Base-by-base conservation (phyloP, 148 eudicot species). In the Vaccinium darrowii region DNA sequence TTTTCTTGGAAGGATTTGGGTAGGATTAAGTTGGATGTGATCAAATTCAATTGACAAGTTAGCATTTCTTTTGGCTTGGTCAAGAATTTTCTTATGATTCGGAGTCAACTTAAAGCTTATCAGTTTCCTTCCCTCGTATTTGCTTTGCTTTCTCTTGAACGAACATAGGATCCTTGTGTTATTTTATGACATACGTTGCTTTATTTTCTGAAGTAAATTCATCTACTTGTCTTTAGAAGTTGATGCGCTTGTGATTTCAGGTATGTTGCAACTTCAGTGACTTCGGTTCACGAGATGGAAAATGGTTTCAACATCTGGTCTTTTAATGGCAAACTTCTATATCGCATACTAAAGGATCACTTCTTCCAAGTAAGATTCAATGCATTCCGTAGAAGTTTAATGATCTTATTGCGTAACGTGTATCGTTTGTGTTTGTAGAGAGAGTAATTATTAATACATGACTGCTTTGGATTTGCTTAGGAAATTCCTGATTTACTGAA, bases 281-380 rank as follows among this genome's bases (percentile, higher is more conserved):
- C 98, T 21, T 93, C 99, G 7, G 98, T 97, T 75, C 99, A 97
- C 83, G 99, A 95, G 84, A 97, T 95, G 98, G 99, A 97, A 74
- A 97, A 94, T 86, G 99, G 99, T 27, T 97, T 95, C 90, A 92
- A 92, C 83, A 90, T 97, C 25, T 97, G 98, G 99, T 94, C 99
- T 73, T 97, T 95, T 89, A 88, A 93, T 76, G 99, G 99, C 33
- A 97, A 95, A 85, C 89, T 92, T 30, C 92, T 94, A 0, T 97
- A 97, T 83, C 88, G 98, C 86, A 93, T 92, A 75, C 89, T 87
- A 16, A 97, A 93, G 90, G 99, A 97, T 85, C 98, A 95, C 87
- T 97, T 97, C 92, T 97, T 91, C 81, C 99, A 97, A 92, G 99
- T 97, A 92, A 85, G 86, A 79, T 47, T 79, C 9, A 6, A 67